Evolutionary conservation across 1,139 yeast genomes (phyloP), one percentile per base, ranked within the genome.

Genomic region (Yamadazyma conglobata): DNA sequence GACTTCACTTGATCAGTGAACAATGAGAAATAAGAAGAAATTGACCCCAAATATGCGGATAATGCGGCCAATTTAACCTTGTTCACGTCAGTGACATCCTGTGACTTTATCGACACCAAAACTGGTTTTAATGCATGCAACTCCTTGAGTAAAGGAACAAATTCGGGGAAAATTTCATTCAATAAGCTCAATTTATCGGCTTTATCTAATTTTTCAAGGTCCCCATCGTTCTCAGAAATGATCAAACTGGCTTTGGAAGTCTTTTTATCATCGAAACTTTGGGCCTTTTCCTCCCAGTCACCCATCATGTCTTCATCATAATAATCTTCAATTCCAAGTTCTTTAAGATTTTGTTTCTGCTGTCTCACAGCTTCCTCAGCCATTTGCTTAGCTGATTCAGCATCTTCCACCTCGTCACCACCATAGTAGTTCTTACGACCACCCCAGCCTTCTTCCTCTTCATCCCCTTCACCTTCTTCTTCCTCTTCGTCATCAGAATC

Each of bases 331-430:
- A 84, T 79, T 27, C 77, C 79, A 46, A 91, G 67, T 32, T 85
- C 95, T 42, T 78, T 77, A 39, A 89, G 61, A 50, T 89, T 95
- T 54, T 80, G 78, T 62, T 82, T 84, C 58, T 89, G 97, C 43
- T 87, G 79, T 51, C 88, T 77, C 35, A 86, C 52, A 1, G 97
- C 97, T 59, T 91, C 97, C 44, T 79, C 79, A 35, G 93, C 91
- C 62, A 88, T 82, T 39, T 76, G 79, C 39, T 76, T 79, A 5
- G 86, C 85, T 27, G 79, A 83, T 38, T 82, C 95, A 23, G 80
- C 87, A 40, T 83, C 87, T 36, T 72, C 77, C 24, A 58, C 71
- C 18, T 82, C 89, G 20, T 93, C 96, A 34, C 94, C 95, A 31
- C 80, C 81, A 47, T 76, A 91, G 56, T 87, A 89, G 45, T 84